These are phyloP conservation scores for Talaromyces sp. DNA, from an alignment of 2,329 filamentous ascomycete species.

Conservation along the genomic window DNA sequence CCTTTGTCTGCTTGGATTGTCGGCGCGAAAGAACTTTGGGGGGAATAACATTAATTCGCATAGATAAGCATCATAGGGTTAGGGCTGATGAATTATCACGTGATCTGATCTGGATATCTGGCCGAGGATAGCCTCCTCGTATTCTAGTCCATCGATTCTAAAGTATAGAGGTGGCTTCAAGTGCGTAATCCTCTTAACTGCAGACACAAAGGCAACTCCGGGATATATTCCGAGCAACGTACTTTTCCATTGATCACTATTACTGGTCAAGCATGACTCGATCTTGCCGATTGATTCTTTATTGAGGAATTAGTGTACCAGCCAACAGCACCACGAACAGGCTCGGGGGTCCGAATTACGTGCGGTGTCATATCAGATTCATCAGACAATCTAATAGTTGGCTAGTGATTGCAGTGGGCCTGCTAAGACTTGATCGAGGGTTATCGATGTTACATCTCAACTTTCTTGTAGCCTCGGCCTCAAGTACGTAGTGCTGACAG, in stretches of 20 bases:
- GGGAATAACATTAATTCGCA: not conserved
- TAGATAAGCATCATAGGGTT: not conserved
- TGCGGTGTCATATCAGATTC: constrained; percentile 7
- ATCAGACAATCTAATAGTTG: not conserved
- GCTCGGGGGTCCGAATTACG: not conserved
- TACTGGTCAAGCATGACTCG: not conserved
- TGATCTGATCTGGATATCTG: not conserved
- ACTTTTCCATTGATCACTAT: not conserved
- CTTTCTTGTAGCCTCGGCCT: not conserved
- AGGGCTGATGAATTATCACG: not conserved
- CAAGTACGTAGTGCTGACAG: not conserved
- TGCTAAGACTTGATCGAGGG: not conserved
- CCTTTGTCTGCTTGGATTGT: not conserved
- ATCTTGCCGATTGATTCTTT: not conserved
- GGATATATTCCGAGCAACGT: not conserved
- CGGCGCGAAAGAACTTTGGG: not conserved
- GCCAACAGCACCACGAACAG: not conserved
- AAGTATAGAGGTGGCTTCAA: not conserved
- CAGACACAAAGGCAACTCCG: not conserved
- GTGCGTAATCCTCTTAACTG: not conserved
- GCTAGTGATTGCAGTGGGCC: constrained; percentile 7
- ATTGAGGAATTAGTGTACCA: not conserved
- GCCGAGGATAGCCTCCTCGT: not conserved
- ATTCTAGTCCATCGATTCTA: not conserved
- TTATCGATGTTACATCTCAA: not conserved